These are phyloP conservation scores for Sophora flavescens DNA, from an alignment of 306 rosid genomes.

Conservation along the genomic window DNA sequence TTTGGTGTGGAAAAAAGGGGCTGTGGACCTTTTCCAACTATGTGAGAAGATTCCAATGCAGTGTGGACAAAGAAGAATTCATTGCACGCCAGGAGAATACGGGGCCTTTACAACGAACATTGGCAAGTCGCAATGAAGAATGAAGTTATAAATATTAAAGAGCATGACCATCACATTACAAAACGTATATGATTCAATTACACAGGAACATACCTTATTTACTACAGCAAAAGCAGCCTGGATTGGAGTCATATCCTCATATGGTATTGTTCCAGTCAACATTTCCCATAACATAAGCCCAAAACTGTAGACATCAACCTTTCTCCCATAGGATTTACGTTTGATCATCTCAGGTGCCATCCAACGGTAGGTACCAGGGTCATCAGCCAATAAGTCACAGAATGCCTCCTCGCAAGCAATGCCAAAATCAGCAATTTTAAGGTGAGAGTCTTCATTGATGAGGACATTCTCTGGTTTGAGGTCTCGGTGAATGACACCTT, in stretches of 20 bases:
- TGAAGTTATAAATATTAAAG: slow-evolving; percentile 7
- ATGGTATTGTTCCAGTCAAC: slow-evolving; percentile 87
- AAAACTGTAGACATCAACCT: slow-evolving; percentile 93
- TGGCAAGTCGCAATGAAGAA: not conserved
- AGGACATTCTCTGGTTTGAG: slow-evolving; percentile 95
- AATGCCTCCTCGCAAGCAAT: slow-evolving; percentile 84
- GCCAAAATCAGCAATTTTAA: slow-evolving; percentile 96
- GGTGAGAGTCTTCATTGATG: slow-evolving; percentile 61
- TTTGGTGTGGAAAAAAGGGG: not conserved
- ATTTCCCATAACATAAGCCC: slow-evolving; percentile 95
- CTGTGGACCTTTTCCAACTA: not conserved
- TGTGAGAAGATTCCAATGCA: slow-evolving; percentile 12
- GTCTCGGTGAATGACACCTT: slow-evolving; percentile 89
- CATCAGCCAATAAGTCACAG: slow-evolving; percentile 83
- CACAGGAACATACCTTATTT: slow-evolving; percentile 67
- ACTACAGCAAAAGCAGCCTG: slow-evolving; percentile 99
- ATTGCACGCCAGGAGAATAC: not conserved
- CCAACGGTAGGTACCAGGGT: slow-evolving; percentile 97
- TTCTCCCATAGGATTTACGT: slow-evolving; percentile 79
- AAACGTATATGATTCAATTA: slow-evolving; percentile 13
- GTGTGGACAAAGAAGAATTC: slow-evolving; percentile 15
- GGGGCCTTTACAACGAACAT: not conserved
- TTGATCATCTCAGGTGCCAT: slow-evolving; percentile 99
- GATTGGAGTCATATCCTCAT: slow-evolving; percentile 91
- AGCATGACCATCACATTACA: slow-evolving; percentile 11